Evolutionary conservation across 2,329 filamentous ascomycete genomes (phyloP).

Genomic region (Rutstroemia sydowiana): DNA sequence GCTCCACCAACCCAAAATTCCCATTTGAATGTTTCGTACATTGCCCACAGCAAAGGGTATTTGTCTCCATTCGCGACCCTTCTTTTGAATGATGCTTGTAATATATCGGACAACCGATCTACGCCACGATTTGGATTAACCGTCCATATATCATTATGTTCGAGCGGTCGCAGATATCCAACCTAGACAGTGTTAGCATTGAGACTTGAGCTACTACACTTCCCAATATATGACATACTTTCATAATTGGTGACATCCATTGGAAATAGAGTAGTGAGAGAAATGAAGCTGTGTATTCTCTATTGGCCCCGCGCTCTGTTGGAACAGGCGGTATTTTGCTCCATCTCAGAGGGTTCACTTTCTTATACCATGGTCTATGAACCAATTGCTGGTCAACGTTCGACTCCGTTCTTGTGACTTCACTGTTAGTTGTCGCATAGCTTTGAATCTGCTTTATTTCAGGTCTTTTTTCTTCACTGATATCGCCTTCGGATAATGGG

Average conservation of each 20-base stretch:
- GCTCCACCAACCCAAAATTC: constrained; percentile 83
- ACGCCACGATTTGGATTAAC: constrained; percentile 77
- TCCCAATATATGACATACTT: constrained; percentile 38
- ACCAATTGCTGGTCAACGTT: constrained; percentile 22
- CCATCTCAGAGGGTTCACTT: constrained; percentile 55
- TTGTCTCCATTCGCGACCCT: constrained; percentile 62
- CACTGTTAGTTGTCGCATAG: constrained; percentile 47
- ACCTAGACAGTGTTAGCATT: constrained; percentile 40
- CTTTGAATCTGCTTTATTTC: constrained; percentile 41
- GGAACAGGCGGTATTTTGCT: constrained; percentile 49
- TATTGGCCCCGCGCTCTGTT: constrained; percentile 45
- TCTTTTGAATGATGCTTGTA: constrained; percentile 61
- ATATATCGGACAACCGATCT: constrained; percentile 57
- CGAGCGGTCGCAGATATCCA: constrained; percentile 78
- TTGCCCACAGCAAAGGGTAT: constrained; percentile 67
- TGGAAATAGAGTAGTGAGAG: constrained; percentile 74
- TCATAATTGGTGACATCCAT: constrained; percentile 89
- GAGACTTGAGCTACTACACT: not conserved
- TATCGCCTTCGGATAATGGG: constrained; percentile 14
- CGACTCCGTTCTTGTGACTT: constrained; percentile 36
- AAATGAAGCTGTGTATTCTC: constrained; percentile 66
- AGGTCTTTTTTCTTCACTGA: constrained; percentile 21
- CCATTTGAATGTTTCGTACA: constrained; percentile 77
- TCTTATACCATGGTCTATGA: constrained; percentile 54
- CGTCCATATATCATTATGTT: constrained; percentile 78